phyloP scores from a whole-genome alignment of 1,139 yeast genomes.

The Saccharomyces hybrid region DNA sequence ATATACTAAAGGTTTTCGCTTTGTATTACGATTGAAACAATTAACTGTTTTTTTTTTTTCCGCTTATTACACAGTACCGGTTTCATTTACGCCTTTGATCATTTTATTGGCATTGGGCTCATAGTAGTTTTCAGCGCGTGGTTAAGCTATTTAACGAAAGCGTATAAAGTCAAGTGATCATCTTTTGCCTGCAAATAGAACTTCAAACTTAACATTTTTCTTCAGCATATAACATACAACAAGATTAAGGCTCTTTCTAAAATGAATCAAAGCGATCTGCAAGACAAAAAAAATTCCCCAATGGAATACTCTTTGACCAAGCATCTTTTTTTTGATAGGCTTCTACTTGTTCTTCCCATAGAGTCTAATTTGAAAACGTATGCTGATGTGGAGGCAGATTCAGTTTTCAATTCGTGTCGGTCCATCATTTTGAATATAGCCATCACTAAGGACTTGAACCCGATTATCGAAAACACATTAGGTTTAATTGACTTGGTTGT shows the following conservation, averaged over 20 bases:
- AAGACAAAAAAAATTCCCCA: background rate
- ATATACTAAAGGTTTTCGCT: background rate
- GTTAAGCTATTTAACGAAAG: background rate
- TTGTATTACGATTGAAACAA: background rate
- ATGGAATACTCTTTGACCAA: slow-evolving; percentile 16
- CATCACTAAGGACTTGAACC: slow-evolving; percentile 16
- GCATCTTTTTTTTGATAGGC: slow-evolving; percentile 16
- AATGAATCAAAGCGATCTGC: slow-evolving; percentile 1
- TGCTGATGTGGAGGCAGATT: slow-evolving; percentile 23
- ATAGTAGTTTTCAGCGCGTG: background rate
- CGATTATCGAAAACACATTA: slow-evolving; percentile 15
- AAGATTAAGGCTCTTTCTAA: background rate
- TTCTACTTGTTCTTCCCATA: slow-evolving; percentile 17
- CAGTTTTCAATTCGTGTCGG: slow-evolving; percentile 18
- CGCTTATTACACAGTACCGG: background rate
- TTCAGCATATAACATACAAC: background rate
- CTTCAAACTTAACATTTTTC: background rate
- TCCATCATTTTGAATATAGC: slow-evolving; percentile 21
- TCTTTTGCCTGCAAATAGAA: background rate
- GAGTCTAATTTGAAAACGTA: slow-evolving; percentile 16
- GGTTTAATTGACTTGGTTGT: slow-evolving; percentile 19
- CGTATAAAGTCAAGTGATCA: background rate
- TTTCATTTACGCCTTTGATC: background rate
- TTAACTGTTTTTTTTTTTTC: background rate
- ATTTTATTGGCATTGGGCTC: background rate